Conservation (phyloP, 2,329 filamentous ascomycete species). For the Harringtonia lauricola region DNA sequence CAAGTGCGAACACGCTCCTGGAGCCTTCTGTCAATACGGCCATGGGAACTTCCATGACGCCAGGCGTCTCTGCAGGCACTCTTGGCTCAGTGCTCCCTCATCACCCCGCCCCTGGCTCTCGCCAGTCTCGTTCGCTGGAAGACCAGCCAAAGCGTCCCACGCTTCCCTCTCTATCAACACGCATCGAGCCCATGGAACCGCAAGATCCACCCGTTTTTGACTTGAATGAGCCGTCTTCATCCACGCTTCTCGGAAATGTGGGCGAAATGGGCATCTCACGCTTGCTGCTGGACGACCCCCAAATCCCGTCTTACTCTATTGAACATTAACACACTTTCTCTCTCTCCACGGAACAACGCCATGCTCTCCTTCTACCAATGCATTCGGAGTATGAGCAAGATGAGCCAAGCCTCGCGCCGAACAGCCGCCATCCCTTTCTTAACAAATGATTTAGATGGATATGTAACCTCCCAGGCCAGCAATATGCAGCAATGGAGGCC, state of each 20-base stretch:
- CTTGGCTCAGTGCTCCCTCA: too few relatives aligned
- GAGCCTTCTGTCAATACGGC: slow-evolving; percentile 41
- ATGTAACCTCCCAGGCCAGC: too few relatives aligned
- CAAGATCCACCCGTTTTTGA: slow-evolving; percentile 28
- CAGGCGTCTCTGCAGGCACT: slow-evolving; percentile 24
- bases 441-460: too few relatives aligned
- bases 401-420: too few relatives aligned
- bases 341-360: background rate
- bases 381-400: background rate
- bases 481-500: too few relatives aligned
- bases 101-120: too few relatives aligned
- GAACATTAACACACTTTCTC: background rate
- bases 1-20: slow-evolving; percentile 28
- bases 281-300: slow-evolving; percentile 36
- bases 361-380: background rate
- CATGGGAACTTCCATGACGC: slow-evolving; percentile 33
- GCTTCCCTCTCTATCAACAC: slow-evolving; percentile 13
- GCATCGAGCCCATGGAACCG: slow-evolving; percentile 18
- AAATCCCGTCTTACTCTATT: background rate
- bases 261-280: slow-evolving; percentile 54
- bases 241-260: slow-evolving; percentile 28
- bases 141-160: slow-evolving; percentile 35
- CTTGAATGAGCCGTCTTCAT: slow-evolving; percentile 28
- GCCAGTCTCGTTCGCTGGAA: slow-evolving; percentile 31
- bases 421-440: too few relatives aligned